A percentile compares a stretch with the other conserved stretches of the same genome.
These are phyloP conservation scores for Didymella keratinophila DNA, from an alignment of 2,329 filamentous ascomycete species.

Conservation along the genomic window DNA sequence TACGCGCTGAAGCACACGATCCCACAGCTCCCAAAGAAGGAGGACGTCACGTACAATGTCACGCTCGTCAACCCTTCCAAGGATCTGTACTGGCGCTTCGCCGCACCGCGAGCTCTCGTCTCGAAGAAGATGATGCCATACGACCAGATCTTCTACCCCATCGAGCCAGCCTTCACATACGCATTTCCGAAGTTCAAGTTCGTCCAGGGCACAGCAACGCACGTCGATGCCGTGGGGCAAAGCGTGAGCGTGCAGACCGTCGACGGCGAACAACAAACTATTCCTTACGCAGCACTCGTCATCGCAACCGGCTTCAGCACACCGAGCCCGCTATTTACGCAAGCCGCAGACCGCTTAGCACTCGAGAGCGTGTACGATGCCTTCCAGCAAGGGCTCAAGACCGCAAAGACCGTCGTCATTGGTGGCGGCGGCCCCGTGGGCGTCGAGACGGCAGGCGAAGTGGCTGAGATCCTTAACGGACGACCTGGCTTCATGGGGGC, in stretches of 20 bases:
- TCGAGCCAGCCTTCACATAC: constrained; percentile 62
- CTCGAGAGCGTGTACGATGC: constrained; percentile 45
- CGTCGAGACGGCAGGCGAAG: constrained; percentile 60
- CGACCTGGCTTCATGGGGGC: constrained; percentile 47
- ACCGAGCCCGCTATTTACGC: constrained; percentile 56
- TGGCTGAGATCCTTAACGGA: constrained; percentile 55
- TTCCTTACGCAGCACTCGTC: constrained; percentile 62
- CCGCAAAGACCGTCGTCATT: constrained; percentile 56
- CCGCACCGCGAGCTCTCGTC: constrained; percentile 62
- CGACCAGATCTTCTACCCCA: constrained; percentile 60
- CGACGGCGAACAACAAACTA: constrained; percentile 40
- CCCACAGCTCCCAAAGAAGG: constrained; percentile 46
- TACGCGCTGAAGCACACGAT: constrained; percentile 47
- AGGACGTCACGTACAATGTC: constrained; percentile 58
- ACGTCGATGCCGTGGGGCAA: constrained; percentile 56
- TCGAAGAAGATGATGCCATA: constrained; percentile 59
- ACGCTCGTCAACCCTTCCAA: constrained; percentile 64
- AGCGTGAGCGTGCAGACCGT: constrained; percentile 53
- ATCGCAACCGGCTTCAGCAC: constrained; percentile 64
- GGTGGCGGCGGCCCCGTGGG: constrained; percentile 60
- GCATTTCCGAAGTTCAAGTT: constrained; percentile 58
- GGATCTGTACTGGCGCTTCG: constrained; percentile 63
- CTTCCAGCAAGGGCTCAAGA: constrained; percentile 48
- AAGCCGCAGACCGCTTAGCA: constrained; percentile 42
- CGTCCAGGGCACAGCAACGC: constrained; percentile 60